A percentile compares a stretch with the other conserved stretches of the same genome.
Evolutionary conservation across 768 basidiomycete genomes (phyloP).

Genomic region (Pisolithus orientalis): DNA sequence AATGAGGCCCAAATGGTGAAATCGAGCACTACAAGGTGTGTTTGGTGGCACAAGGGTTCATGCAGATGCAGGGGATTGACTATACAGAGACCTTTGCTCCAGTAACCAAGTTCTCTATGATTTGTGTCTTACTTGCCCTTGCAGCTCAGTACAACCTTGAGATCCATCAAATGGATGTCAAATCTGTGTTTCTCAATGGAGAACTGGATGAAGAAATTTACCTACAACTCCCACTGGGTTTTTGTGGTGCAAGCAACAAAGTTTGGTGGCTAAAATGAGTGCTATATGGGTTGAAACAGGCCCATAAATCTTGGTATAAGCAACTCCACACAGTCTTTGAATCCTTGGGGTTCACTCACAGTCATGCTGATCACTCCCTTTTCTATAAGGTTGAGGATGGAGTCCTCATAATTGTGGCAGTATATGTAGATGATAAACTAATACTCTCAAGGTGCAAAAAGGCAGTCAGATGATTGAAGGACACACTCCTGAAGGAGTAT

Average conservation of each 20-base stretch:
- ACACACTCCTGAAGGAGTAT: too few relatives aligned
- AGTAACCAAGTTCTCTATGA: conserved; percentile 13
- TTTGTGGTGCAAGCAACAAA: background rate
- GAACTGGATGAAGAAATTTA: conserved; percentile 21
- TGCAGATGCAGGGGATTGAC: conserved; percentile 28
- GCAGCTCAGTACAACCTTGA: background rate
- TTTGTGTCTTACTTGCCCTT: conserved; percentile 15
- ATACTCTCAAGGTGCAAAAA: too few relatives aligned
- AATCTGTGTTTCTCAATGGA: conserved; percentile 19
- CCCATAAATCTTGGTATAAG: background rate
- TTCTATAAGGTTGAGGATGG: background rate
- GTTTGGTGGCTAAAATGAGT: background rate
- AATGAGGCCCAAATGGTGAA: conserved; percentile 13
- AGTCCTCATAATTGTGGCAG: background rate
- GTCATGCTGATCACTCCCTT: background rate
- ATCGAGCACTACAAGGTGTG: conserved; percentile 32
- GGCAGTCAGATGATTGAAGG: too few relatives aligned
- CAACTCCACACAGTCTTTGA: too few relatives aligned
- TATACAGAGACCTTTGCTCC: conserved; percentile 29
- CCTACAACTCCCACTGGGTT: conserved; percentile 17
- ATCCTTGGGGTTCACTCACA: background rate
- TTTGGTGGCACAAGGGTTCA: conserved; percentile 33
- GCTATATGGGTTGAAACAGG: conserved; percentile 5
- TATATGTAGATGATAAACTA: too few relatives aligned
- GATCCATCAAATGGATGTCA: conserved; percentile 23